phyloP scores from a whole-genome alignment of 1,139 yeast species.

The Protomyces lactucae-debilis region DNA sequence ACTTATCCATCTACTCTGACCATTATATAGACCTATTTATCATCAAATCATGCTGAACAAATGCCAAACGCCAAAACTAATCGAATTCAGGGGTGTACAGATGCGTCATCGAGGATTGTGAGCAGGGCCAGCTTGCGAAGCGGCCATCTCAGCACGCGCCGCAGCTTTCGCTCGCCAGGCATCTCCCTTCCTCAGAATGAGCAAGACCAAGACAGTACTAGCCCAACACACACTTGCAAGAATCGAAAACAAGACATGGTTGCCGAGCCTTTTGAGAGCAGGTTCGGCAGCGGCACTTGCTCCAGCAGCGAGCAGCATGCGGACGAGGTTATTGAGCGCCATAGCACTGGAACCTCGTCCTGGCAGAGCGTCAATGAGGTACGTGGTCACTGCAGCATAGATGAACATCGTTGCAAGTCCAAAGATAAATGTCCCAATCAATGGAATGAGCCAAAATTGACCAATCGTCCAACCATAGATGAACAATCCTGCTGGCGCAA shows the following conservation, averaged over 20 bases:
- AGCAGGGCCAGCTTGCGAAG: no score
- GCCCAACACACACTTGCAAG: neutral
- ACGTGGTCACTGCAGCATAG: slow-evolving; percentile 75
- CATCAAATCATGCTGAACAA: no score
- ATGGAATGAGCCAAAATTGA: slow-evolving; percentile 68
- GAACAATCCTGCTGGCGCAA: slow-evolving; percentile 61
- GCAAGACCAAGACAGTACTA: neutral
- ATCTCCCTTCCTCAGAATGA: slow-evolving; percentile 7
- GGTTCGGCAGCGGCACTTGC: slow-evolving; percentile 8
- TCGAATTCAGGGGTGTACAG: no score
- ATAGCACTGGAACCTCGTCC: slow-evolving; percentile 88
- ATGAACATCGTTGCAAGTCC: slow-evolving; percentile 83
- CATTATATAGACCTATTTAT: no score
- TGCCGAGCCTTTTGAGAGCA: slow-evolving; percentile 4
- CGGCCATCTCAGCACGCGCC: neutral
- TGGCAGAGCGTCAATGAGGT: slow-evolving; percentile 76
- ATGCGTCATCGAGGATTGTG: no score
- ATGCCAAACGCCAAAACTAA: no score
- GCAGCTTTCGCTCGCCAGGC: slow-evolving; percentile 3
- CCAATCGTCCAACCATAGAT: slow-evolving; percentile 78
- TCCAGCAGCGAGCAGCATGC: slow-evolving; percentile 3
- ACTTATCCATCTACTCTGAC: no score
- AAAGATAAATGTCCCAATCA: slow-evolving; percentile 70
- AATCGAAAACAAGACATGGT: slow-evolving; percentile 2
- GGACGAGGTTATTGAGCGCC: slow-evolving; percentile 54